Conservation (phyloP, 139 green algal genomes). For the Diplosphaera chodatii region DNA sequence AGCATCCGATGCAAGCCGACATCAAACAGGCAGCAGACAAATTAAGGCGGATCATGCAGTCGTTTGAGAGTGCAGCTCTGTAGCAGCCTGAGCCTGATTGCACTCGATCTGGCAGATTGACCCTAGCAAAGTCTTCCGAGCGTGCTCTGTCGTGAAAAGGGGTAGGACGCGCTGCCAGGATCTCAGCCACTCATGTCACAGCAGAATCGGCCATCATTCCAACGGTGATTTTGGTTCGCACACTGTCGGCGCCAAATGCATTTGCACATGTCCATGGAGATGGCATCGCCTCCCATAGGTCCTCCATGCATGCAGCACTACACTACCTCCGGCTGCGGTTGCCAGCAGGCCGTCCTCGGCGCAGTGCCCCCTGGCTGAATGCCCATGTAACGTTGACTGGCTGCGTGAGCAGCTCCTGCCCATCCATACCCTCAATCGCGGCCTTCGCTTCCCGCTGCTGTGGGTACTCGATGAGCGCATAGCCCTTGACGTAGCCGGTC, state of each 20-base stretch:
- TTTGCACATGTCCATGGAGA: too few relatives aligned
- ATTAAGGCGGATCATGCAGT: background rate
- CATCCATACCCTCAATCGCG: slow-evolving; percentile 83
- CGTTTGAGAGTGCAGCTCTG: slow-evolving; percentile 2
- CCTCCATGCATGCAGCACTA: too few relatives aligned
- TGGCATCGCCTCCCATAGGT: too few relatives aligned
- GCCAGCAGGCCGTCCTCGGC: background rate
- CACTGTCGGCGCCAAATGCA: too few relatives aligned
- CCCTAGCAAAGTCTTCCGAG: too few relatives aligned
- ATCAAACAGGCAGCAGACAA: background rate
- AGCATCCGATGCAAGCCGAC: background rate
- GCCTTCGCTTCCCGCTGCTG: slow-evolving; percentile 70
- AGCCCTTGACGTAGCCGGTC: slow-evolving; percentile 89
- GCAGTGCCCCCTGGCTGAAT: slow-evolving; percentile 43
- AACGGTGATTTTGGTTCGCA: too few relatives aligned
- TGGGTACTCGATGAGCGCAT: slow-evolving; percentile 93
- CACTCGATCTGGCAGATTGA: too few relatives aligned
- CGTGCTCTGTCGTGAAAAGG: too few relatives aligned
- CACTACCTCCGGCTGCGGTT: background rate
- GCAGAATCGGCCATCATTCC: too few relatives aligned
- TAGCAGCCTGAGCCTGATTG: too few relatives aligned
- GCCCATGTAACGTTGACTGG: slow-evolving; percentile 62
- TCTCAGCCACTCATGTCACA: too few relatives aligned
- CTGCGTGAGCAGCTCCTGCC: slow-evolving; percentile 72
- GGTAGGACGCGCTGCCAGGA: too few relatives aligned